Conservation (phyloP, 202 grass and related monocot genomes). For the Dendrocalamus latiflorus region DNA sequence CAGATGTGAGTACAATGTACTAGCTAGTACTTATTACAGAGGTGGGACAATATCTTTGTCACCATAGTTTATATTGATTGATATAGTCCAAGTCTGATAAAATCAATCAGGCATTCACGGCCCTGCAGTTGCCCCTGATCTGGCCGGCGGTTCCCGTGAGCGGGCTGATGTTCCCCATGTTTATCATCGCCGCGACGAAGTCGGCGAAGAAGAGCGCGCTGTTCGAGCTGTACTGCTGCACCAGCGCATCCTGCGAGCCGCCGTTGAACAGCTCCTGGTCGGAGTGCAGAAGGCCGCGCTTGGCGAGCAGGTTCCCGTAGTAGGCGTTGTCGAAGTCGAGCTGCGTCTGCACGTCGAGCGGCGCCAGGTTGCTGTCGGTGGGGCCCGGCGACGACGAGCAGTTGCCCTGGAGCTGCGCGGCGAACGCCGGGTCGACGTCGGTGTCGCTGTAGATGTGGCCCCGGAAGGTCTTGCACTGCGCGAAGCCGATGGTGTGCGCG, state of each 20-base stretch:
- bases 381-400: constrained; percentile 47
- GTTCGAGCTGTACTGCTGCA: constrained; percentile 44
- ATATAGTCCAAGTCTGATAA: too few species aligned
- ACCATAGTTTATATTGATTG: too few species aligned
- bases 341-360: constrained; percentile 50
- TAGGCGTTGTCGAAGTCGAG: constrained; percentile 62
- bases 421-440: constrained; percentile 54
- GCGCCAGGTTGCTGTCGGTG: constrained; percentile 41
- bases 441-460: constrained; percentile 51
- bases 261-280: constrained; percentile 71
- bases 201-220: constrained; percentile 18
- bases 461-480: constrained; percentile 51
- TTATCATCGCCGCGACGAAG: constrained; percentile 52
- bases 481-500: constrained; percentile 63
- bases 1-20: too few species aligned
- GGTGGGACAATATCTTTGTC: too few species aligned
- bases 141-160: constrained; percentile 43
- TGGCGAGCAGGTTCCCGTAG: constrained; percentile 46
- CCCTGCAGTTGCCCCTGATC: constrained; percentile 45
- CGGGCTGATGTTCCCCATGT: constrained; percentile 36
- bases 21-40: too few species aligned
- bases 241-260: constrained; percentile 54
- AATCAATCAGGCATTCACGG: too few species aligned
- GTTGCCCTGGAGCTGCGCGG: constrained; percentile 26
- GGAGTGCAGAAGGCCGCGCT: constrained; percentile 55